phyloP scores from a whole-genome alignment of 176 grass and related monocot genomes.

The Poa annua region DNA sequence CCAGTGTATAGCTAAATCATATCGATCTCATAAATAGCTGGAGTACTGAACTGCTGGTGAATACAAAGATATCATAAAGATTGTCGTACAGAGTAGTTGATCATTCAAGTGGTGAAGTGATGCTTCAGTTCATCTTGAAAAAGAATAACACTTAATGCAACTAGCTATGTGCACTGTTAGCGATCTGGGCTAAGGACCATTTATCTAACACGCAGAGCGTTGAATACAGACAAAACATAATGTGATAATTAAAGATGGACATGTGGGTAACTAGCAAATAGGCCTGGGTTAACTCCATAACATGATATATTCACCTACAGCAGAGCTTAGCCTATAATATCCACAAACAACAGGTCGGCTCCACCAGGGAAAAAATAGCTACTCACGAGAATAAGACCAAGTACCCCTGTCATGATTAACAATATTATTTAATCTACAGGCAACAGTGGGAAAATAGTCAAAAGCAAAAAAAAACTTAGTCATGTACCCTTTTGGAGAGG shows the following conservation, averaged over 20 bases:
- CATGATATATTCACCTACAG: background rate
- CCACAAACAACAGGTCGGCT: background rate
- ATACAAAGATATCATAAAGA: background rate
- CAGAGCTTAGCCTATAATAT: conserved; percentile 32
- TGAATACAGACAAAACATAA: background rate
- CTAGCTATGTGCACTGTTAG: conserved; percentile 8
- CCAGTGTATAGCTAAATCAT: background rate
- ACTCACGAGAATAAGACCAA: conserved; percentile 7
- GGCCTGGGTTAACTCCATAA: background rate
- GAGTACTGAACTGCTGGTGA: background rate
- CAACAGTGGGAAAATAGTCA: conserved; percentile 18
- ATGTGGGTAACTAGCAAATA: conserved; percentile 33
- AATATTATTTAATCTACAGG: conserved; percentile 14
- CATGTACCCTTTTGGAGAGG: conserved; percentile 66
- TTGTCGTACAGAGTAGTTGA: background rate
- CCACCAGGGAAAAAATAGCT: background rate
- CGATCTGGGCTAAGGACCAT: background rate
- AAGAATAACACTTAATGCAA: conserved; percentile 14
- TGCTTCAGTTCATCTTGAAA: conserved; percentile 27
- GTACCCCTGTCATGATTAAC: conserved; percentile 11
- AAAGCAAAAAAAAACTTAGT: background rate
- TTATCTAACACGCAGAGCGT: conserved; percentile 4
- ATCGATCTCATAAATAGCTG: conserved; percentile 26
- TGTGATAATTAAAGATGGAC: background rate
- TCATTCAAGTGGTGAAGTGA: conserved; percentile 22